Base-by-base conservation (phyloP, 148 eudicot genomes). In the Spergularia bocconei region DNA sequence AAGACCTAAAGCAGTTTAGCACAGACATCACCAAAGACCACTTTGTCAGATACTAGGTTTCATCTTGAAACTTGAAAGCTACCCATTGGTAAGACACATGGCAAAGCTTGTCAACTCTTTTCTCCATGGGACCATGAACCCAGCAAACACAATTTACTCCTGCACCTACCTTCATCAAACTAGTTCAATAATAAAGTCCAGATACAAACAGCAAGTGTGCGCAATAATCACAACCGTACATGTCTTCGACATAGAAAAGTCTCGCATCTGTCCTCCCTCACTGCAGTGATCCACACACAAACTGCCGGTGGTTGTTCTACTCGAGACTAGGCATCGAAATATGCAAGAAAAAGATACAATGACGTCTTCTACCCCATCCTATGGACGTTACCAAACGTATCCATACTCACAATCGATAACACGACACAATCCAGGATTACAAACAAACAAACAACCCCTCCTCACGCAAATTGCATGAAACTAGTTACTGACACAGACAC, bases 401-500 rank as follows among this genome's bases (percentile, higher is more conserved):
- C 23, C 19, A 75, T 59, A 62, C 67, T 78, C 70, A 38, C 38
- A 69, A 23, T 81, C 59, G 56, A 84, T 77, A 58, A 69, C 85
- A 74, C 23, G 75, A 81, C 60, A 76, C 77, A 69, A 79, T 76
- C 20, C 65, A 73, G 71, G 74, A 47, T 39, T 75, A 76, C 74
- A 85, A 67, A 8, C 67, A 85, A 67, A 8, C 67, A 63, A 29
- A 39, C 23, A 69, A 52, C 59, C 56, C 53, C 69, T 48, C 76
- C 39, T 62, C 86, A 84, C 74, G 56, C 77, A 66, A 70, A 78
- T 60, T 71, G 79, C 81, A 78, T 80, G 81, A 69, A 57, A 61
- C 63, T 74, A 71, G 65, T 7, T 77, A 71, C 60, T 54, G 55
- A 73, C 69, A 25, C 68, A 71, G 10, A 68, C 64, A 61, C 47